Evolutionary conservation across 2,329 filamentous ascomycete species (phyloP), one percentile per base, ranked within the genome.

Genomic region (Tolypocladium album): DNA sequence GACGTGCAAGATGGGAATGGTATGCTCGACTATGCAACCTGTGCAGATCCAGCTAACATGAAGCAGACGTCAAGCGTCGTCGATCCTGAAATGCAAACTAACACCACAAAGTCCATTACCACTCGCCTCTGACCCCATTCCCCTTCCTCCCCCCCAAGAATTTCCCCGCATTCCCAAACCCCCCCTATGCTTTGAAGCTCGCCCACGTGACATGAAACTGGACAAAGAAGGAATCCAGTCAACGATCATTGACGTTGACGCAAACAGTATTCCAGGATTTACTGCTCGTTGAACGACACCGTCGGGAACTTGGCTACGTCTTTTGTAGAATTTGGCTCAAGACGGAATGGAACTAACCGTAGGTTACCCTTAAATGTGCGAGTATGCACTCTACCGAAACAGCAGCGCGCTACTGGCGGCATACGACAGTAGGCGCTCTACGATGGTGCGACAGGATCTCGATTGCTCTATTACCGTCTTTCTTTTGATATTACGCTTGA

Each of bases 51-150:
- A 36, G 55, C 60, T 61, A 59, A 61, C 38, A 38, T 17, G 61
- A 63, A 45, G 61, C 66, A 74, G 81, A 81, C 68, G 68, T 74
- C 71, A 84, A 82, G 73, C 81, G 81, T 66, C 77, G 76, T 68
- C 80, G 81, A 60, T 76, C 72, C 56, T 71, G 56, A 69, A 63
- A 55, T 50, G 58, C 52, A 62, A 60, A 62, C 67, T 67, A 66
- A 67, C 61, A 47, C 50, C 24, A 43, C 31, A 31, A 50, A 17
- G 38, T 22, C 34, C 15, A 8, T 34, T 24, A 8, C 43, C 43
- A 27, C 38, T 36, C 13, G 4, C 4, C 22, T 36, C 34, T 3
- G 7, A 34, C 12, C 34, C 34, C 15, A 3, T 4, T 15, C 24
- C 8, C 47, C 27, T 34, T 34, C 47, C 15, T 15, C 4, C 45